Conservation (phyloP, 179 eudicot genomes). For the Heliamphora pulchella region DNA sequence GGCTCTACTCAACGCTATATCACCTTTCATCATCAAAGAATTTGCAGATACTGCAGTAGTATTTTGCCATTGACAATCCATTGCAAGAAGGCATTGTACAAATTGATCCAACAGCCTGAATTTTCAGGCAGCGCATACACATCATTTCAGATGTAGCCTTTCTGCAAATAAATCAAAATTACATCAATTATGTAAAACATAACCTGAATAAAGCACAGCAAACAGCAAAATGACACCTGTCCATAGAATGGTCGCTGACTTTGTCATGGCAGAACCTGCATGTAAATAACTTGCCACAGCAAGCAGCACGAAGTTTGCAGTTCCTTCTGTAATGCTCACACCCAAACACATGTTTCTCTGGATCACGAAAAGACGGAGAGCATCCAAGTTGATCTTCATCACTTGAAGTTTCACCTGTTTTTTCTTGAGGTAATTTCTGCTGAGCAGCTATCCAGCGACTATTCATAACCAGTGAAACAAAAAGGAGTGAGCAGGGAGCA, state of each 20-base stretch:
- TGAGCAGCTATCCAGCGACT: slow-evolving; percentile 97
- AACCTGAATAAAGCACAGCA: slow-evolving; percentile 1
- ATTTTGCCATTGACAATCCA: slow-evolving; percentile 67
- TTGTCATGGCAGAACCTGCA: slow-evolving; percentile 96
- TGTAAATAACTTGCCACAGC: slow-evolving; percentile 70
- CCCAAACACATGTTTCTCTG: slow-evolving; percentile 54
- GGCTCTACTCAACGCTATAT: not conserved
- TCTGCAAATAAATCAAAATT: slow-evolving; percentile 32
- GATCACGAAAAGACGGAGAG: slow-evolving; percentile 65
- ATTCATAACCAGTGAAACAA: slow-evolving; percentile 15
- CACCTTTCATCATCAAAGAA: slow-evolving; percentile 93
- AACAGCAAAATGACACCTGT: slow-evolving; percentile 44
- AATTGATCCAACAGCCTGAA: slow-evolving; percentile 78
- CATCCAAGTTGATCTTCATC: slow-evolving; percentile 50
- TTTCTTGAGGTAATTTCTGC: slow-evolving; percentile 62
- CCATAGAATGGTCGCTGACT: slow-evolving; percentile 97
- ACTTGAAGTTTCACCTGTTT: slow-evolving; percentile 41
- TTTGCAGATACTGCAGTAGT: slow-evolving; percentile 80
- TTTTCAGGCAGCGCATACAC: slow-evolving; percentile 80
- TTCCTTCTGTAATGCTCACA: slow-evolving; percentile 82
- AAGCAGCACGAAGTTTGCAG: slow-evolving; percentile 80
- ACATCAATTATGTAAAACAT: not conserved
- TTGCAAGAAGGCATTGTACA: slow-evolving; percentile 80
- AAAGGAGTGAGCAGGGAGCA: slow-evolving; percentile 1
- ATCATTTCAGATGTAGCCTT: slow-evolving; percentile 89